Percentiles rank a stretch among this genome's conserved stretches.
Evolutionary conservation across 148 eudicot genomes (phyloP).

Genomic region (Rhododendron molle): DNA sequence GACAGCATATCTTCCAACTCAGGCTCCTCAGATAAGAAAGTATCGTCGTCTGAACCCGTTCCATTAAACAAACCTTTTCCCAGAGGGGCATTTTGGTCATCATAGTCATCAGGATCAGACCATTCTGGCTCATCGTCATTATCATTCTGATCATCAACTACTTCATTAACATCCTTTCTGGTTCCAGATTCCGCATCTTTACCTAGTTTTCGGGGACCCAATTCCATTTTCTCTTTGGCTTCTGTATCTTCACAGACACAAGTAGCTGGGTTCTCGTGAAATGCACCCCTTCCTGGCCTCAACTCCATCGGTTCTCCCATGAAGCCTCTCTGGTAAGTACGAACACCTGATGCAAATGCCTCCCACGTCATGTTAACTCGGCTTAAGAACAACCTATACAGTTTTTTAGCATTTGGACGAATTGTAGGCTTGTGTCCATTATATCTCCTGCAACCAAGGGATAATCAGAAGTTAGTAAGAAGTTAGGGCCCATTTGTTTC

Average conservation of each 20-base stretch:
- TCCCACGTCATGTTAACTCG: constrained; percentile 86
- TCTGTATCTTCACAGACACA: constrained; percentile 87
- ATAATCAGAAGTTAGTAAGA: not conserved
- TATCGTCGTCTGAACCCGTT: constrained; percentile 58
- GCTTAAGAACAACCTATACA: constrained; percentile 52
- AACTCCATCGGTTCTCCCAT: constrained; percentile 89
- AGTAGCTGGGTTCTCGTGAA: constrained; percentile 86
- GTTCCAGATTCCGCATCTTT: constrained; percentile 20
- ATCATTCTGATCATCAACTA: constrained; percentile 38
- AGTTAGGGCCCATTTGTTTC: not conserved
- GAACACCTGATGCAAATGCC: constrained; percentile 63
- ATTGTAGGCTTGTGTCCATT: constrained; percentile 95
- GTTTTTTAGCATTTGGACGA: constrained; percentile 93
- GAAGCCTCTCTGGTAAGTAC: constrained; percentile 71
- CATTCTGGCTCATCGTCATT: constrained; percentile 55
- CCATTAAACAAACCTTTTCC: constrained; percentile 41
- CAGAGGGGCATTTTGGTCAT: constrained; percentile 35
- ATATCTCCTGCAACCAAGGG: constrained; percentile 65
- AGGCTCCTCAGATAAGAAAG: constrained; percentile 52
- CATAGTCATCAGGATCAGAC: constrained; percentile 73
- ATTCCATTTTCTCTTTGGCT: constrained; percentile 44
- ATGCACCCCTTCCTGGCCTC: constrained; percentile 87
- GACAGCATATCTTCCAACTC: constrained; percentile 90
- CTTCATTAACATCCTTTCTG: constrained; percentile 38
- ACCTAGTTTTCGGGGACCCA: constrained; percentile 34